Evolutionary conservation across 441 rosid genomes (phyloP), one percentile per base, ranked within the genome.

Genomic region (Erysimum pusillum): DNA sequence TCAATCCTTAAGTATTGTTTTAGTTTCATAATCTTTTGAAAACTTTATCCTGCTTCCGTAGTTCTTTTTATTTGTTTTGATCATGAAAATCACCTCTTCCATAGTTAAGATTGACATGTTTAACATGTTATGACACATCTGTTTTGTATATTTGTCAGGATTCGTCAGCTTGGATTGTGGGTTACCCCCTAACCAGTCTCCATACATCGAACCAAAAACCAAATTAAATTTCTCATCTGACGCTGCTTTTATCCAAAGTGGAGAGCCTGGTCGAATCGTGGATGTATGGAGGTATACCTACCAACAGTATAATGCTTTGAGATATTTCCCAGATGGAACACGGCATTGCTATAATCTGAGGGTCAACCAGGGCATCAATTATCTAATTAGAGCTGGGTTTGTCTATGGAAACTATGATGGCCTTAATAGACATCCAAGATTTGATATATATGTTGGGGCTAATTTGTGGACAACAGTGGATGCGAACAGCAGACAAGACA

Each of bases 341-440:
- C 53, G 80, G 48, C 59, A 76, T 20, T 86, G 89, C 22, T 86
- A 80, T 79, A 59, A 70, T 22, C 20, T 83, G 4, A 71, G 31
- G 15, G 80, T 80, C 4, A 18, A 36, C 0, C 36, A 53, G 1
- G 83, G 75, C 1, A 63, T 5, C 3, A 59, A 28, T 4, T 73
- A 73, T 17, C 76, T 74, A 1, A 79, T 79, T 18, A 73, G 83
- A 69, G 85, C 79, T 4, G 53, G 69, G 10, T 81, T 83, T 67
- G 18, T 12, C 15, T 83, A 85, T 44, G 86, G 83, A 17, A 81
- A 85, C 1, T 83, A 82, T 41, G 86, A 85, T 36, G 76, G 69
- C 14, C 18, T 2, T 3, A 35, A 46, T 22, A 3, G 2, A 8
- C 0, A 53, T 2, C 87, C 85, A 6, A 52, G 9, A 6, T 82